These are phyloP conservation scores for Elongisporangium anandrum DNA, from an alignment of 352 stramenopile species.

Conservation along the genomic window DNA sequence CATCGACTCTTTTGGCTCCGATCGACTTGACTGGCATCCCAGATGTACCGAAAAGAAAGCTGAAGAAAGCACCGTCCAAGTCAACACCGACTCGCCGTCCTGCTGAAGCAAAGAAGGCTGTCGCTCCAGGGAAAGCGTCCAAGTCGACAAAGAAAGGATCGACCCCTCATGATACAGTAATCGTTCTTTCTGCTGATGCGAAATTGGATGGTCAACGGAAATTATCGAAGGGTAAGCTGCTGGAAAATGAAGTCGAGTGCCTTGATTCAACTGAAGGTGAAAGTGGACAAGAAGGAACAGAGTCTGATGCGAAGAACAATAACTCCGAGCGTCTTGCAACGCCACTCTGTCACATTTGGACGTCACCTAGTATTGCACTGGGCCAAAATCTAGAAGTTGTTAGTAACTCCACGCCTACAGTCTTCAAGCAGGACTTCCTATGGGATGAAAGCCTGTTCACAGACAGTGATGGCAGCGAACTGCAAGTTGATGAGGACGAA, in stretches of 20 bases:
- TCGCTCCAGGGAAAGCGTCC: conserved; percentile 2
- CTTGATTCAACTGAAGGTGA: conserved; percentile 1
- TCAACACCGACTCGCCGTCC: background rate
- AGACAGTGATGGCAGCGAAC: conserved; percentile 12
- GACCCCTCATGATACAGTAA: background rate
- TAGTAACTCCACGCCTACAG: conserved; percentile 8
- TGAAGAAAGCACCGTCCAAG: conserved; percentile 7
- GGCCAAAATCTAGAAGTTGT: conserved; percentile 2
- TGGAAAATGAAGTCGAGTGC: conserved; percentile 11
- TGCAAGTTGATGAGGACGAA: conserved; percentile 1
- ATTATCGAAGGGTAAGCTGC: conserved; percentile 2
- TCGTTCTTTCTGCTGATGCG: background rate
- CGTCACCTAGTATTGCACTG: conserved; percentile 10
- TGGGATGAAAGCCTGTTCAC: conserved; percentile 69
- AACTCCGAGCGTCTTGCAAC: conserved; percentile 14
- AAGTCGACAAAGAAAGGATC: conserved; percentile 8
- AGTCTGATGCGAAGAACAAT: background rate
- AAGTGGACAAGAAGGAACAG: background rate
- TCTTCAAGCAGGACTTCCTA: conserved; percentile 69
- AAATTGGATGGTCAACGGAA: background rate
- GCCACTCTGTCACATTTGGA: conserved; percentile 55
- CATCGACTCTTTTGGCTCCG: conserved; percentile 14
- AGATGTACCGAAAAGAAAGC: conserved; percentile 10
- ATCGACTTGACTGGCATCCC: conserved; percentile 26
- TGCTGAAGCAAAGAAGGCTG: background rate